phyloP scores from a whole-genome alignment of 2,329 filamentous ascomycete genomes.

The Fusarium circinatum region DNA sequence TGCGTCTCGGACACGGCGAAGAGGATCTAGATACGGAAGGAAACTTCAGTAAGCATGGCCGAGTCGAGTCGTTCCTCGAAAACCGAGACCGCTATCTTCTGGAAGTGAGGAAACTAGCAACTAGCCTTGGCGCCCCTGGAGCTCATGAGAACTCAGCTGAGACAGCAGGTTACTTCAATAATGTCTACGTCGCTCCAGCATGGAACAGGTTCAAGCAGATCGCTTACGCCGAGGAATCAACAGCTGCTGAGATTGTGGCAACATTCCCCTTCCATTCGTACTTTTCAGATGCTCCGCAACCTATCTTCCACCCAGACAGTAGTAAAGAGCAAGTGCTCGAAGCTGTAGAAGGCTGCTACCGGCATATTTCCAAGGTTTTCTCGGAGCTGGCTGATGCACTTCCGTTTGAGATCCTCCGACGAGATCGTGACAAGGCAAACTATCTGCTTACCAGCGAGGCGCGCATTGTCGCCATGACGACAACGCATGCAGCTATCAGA shows the following conservation, averaged over 20 bases:
- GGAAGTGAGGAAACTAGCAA: conserved; percentile 87
- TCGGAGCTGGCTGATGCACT: conserved; percentile 90
- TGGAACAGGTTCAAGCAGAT: conserved; percentile 83
- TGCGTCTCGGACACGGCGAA: conserved; percentile 93
- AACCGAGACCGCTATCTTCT: conserved; percentile 81
- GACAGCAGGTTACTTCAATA: conserved; percentile 96
- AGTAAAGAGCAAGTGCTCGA: conserved; percentile 77
- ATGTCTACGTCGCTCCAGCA: conserved; percentile 86
- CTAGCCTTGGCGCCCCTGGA: conserved; percentile 85
- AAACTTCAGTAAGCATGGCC: conserved; percentile 92
- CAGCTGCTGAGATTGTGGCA: conserved; percentile 70
- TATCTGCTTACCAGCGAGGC: conserved; percentile 96
- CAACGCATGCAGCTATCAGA: conserved; percentile 95
- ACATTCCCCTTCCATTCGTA: conserved; percentile 90
- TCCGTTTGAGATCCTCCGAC: conserved; percentile 92
- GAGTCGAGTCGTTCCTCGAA: conserved; percentile 94
- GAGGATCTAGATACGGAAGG: conserved; percentile 88
- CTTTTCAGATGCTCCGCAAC: conserved; percentile 88
- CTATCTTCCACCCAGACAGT: conserved; percentile 76
- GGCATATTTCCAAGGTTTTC: conserved; percentile 90
- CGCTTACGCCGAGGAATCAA: conserved; percentile 65
- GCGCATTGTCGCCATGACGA: conserved; percentile 98
- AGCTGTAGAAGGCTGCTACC: conserved; percentile 84
- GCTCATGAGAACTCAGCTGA: conserved; percentile 97
- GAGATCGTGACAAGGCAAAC: conserved; percentile 91